Evolutionary conservation across 148 eudicot genomes (phyloP), one percentile per base, ranked within the genome.

Genomic region (Vaccinium myrtillus): DNA sequence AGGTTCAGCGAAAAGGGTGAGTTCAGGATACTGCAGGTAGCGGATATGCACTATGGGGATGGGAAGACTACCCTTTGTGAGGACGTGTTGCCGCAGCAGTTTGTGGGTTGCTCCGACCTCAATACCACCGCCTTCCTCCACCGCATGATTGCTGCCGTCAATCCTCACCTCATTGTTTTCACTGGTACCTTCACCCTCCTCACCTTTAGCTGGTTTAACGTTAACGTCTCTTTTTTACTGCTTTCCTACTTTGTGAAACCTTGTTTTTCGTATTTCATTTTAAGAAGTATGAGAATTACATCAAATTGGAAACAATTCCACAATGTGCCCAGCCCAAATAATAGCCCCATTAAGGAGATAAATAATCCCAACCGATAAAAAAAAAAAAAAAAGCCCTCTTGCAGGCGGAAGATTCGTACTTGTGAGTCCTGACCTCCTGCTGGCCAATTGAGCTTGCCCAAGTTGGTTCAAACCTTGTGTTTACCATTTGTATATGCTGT

Each of bases 41-140:
- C 99, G 7, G 99, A 96, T 71, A 96, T 96, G 98, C 99, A 96
- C 88, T 96, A 88, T 54, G 99, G 82, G n/a, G 76, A 93, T 63
- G 99, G 99, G 56, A 84, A 82, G 83, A 59, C 36, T 27, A 94
- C 98, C 0, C 80, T 83, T 32, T 96, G 99, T 87, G 49, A 73
- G 85, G 90, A 96, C 81, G 97, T 96, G 81, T 87, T 94, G 65
- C 94, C 98, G 1, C 16, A 43, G 50, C 95, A 94, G 89, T 27
- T 89, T 59, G 39, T 83, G 25, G 86, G 84, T 51, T 96, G 99
- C 87, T 92, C 97, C 27, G 99, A 96, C 86, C 91, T 96, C 84
- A 96, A 96, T 75, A 96, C 99, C 77, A 90, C 97, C 65, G 92
- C 89, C 82, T 96, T 94, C 80, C 86, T 93, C 55, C 85, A 78